These are phyloP conservation scores for Phytopythium helicoides DNA, from an alignment of 352 stramenopile species.

Conservation along the genomic window DNA sequence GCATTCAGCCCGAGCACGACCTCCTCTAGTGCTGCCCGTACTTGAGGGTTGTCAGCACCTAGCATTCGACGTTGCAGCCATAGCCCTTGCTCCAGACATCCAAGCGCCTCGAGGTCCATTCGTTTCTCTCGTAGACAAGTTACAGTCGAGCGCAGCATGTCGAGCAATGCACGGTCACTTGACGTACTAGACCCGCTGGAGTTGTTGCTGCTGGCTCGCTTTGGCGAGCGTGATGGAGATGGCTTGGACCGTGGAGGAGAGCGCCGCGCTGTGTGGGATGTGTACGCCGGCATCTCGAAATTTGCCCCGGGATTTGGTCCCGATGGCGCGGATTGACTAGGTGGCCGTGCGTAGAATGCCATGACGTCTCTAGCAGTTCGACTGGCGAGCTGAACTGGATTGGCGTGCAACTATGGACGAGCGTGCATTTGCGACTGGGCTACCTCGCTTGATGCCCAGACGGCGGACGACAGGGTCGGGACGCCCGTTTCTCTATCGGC, in stretches of 20 bases:
- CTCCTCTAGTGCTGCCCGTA: conserved; percentile 52
- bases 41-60: conserved; percentile 50
- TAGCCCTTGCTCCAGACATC: conserved; percentile 69
- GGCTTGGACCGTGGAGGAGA: conserved; percentile 13
- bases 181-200: neutral
- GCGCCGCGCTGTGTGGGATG: conserved; percentile 27
- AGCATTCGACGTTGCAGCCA: conserved; percentile 81
- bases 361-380: too few species aligned
- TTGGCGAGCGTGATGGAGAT: neutral
- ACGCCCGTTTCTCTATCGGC: too few species aligned
- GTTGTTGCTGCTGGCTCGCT: neutral
- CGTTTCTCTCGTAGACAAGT: conserved; percentile 67
- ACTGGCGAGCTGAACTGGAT: too few species aligned
- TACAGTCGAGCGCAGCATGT: conserved; percentile 71
- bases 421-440: too few species aligned
- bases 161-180: conserved; percentile 59
- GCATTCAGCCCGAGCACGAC: conserved; percentile 77
- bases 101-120: conserved; percentile 73
- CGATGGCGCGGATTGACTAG: neutral
- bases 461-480: too few species aligned
- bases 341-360: neutral
- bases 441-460: too few species aligned
- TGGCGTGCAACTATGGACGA: too few species aligned
- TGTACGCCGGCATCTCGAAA: conserved; percentile 50
- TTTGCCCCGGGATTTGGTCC: conserved; percentile 1